These are phyloP conservation scores for Diaporthe humulicola DNA, from an alignment of 2,329 filamentous ascomycete species.

Conservation along the genomic window DNA sequence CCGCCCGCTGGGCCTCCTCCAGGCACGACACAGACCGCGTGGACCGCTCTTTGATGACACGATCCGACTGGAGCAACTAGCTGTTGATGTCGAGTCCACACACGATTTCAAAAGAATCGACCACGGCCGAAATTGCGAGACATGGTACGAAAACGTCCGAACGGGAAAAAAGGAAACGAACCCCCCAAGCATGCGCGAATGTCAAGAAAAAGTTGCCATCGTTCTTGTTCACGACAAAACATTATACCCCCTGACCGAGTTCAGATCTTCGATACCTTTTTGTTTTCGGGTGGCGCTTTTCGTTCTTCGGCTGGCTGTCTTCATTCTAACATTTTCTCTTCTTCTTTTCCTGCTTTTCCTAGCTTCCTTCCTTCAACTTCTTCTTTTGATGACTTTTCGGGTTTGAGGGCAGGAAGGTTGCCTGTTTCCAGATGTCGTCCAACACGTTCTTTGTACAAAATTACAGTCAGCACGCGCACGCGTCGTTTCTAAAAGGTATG, in stretches of 20 bases:
- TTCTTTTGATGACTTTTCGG: slow-evolving; percentile 1
- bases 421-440: background rate
- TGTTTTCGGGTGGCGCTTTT: slow-evolving; percentile 29
- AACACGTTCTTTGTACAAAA: slow-evolving; percentile 38
- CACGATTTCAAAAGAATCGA: slow-evolving; percentile 19
- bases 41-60: slow-evolving; percentile 21
- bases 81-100: slow-evolving; percentile 22
- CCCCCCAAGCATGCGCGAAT: slow-evolving; percentile 19
- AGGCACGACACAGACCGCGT: background rate
- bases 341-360: slow-evolving; percentile 37
- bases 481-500: slow-evolving; percentile 8
- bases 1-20: background rate
- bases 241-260: slow-evolving; percentile 41
- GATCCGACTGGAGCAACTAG: slow-evolving; percentile 1
- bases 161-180: slow-evolving; percentile 12
- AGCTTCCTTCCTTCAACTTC: background rate
- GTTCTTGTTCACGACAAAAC: slow-evolving; percentile 29
- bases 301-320: slow-evolving; percentile 22
- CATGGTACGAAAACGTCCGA: slow-evolving; percentile 16
- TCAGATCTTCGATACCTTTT: slow-evolving; percentile 32
- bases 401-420: background rate
- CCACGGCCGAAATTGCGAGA: slow-evolving; percentile 14
- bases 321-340: background rate
- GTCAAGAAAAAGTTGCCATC: slow-evolving; percentile 30
- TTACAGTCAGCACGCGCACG: slow-evolving; percentile 21